Percentiles rank a stretch among this genome's conserved stretches.
These are phyloP conservation scores for Sambucus nigra DNA, from an alignment of 129 eudicot species.

Conservation along the genomic window DNA sequence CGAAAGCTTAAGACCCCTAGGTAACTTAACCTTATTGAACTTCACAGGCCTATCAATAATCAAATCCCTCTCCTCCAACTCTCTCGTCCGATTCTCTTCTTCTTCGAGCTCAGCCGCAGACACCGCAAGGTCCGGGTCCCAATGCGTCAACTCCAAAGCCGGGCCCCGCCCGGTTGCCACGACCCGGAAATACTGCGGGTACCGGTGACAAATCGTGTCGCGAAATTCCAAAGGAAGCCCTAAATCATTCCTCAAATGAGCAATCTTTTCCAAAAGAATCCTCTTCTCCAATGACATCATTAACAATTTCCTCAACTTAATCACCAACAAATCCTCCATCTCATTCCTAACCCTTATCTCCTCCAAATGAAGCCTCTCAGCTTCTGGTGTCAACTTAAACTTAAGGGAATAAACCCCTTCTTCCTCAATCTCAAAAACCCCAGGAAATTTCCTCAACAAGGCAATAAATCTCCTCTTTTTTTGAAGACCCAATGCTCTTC, in stretches of 20 bases:
- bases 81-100: slow-evolving; percentile 58
- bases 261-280: slow-evolving; percentile 75
- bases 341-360: slow-evolving; percentile 81
- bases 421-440: slow-evolving; percentile 87
- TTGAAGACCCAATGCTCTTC: slow-evolving; percentile 70
- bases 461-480: slow-evolving; percentile 69
- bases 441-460: slow-evolving; percentile 69
- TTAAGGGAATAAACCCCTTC: slow-evolving; percentile 76
- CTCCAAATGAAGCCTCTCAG: slow-evolving; percentile 77
- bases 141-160: slow-evolving; percentile 75
- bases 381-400: slow-evolving; percentile 80
- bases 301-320: slow-evolving; percentile 72
- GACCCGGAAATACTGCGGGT: slow-evolving; percentile 79
- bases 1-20: slow-evolving; percentile 77
- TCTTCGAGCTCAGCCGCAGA: slow-evolving; percentile 85
- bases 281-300: slow-evolving; percentile 95
- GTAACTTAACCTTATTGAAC: slow-evolving; percentile 69
- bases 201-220: slow-evolving; percentile 69
- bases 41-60: slow-evolving; percentile 76
- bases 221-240: slow-evolving; percentile 84
- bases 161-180: slow-evolving; percentile 77
- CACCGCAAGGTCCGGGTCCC: slow-evolving; percentile 94
- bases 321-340: slow-evolving; percentile 79
- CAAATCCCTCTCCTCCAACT: slow-evolving; percentile 51
- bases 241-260: slow-evolving; percentile 73